Evolutionary conservation across 495 filamentous ascomycete genomes (phyloP), one percentile per base, ranked within the genome.

Genomic region (Neurospora cerealis): DNA sequence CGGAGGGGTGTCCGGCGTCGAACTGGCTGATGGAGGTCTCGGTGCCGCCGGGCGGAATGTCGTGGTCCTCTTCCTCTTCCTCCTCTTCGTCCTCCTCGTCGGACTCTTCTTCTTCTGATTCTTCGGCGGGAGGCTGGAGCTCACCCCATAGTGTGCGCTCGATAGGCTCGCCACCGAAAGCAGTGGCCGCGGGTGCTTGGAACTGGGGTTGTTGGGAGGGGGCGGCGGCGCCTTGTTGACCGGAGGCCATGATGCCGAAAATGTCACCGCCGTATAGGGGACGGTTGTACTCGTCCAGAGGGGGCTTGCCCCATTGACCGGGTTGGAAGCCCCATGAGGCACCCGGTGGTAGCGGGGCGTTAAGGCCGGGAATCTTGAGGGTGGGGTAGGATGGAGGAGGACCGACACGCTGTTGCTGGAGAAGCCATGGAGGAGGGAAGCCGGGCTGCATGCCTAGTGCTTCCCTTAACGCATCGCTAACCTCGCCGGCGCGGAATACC

Each of bases 241-340:
- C 88, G 7, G 76, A 69, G 74, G 93, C 91, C 72, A 93, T 83
- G 69, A 95, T 89, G 72, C 96, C 96, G 78, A 97, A 97, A 39
- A 97, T 93, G 80, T 98, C 96, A 72, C 94, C 94, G 70, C 96
- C 96, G 79, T 93, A 98, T 9, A 97, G 84, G 1, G 96, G 95
- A 34, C 92, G 83, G 80, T 96, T 95, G 79, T 92, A 92, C 76
- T 98, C 96, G 80, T 97, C 94, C 0, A 96, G 89, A 3, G 96
- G 96, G 4, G 96, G 96, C 79, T 97, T 98, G 69, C 96, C 96
- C 82, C 96, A 99, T 44, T 95, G 94, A 54, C 96, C 96, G 37
- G 96, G 94, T 77, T 95, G 92, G 79, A 97, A 98, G 19, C 96
- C 96, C 96, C 96, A 99, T 77, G 89, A 87, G 11, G 91, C 94